Evolutionary conservation across 208 protist genomes (phyloP), one percentile per base, ranked within the genome.

Genomic region (Wallacemonas sp.): DNA sequence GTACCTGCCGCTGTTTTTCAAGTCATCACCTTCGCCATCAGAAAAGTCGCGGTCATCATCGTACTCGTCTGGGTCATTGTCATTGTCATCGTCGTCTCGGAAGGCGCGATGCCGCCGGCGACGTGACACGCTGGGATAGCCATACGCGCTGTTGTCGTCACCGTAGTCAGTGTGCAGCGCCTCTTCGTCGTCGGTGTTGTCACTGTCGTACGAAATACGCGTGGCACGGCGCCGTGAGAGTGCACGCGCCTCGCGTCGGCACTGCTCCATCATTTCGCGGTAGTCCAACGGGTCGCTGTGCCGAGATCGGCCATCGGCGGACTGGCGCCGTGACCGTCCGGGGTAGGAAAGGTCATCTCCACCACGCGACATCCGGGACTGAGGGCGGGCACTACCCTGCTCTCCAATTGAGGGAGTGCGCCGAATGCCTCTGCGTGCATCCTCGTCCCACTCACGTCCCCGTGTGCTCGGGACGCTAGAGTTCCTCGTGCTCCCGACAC

Each of bases 201-300:
- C 50, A 37, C 50, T 57, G 8, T 12, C 50, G 29, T 57, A 57
- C 30, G 12, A 13, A n/a, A 21, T 32, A 15, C 50, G 50, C 13
- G 30, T 26, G 3, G 50, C 50, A 9, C 50, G 50, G 12, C 50
- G 50, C 3, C 17, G 29, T 15, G 50, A 57, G 12, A 57, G 29
- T 6, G 50, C 50, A 4, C 50, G 50, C 15, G 50, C 50, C 29
- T 57, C 50, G 10, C 50, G 50, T 15, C 55, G 55, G 27, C 55
- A 62, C 37, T 62, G 55, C 5, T 27, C 55, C 55, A 62, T 44
- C 36, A 62, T 46, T 5, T 30, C 39, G 22, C 39, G 36, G 55
- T 62, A 62, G 50, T 57, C 50, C 5, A 57, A 32, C 26, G 50
- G 50, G 30, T 57, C 50, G 50, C 21, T 33, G n/a, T n/a, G n/a